Evolutionary conservation across 441 rosid genomes (phyloP).

Genomic region (Pelargonium australe): DNA sequence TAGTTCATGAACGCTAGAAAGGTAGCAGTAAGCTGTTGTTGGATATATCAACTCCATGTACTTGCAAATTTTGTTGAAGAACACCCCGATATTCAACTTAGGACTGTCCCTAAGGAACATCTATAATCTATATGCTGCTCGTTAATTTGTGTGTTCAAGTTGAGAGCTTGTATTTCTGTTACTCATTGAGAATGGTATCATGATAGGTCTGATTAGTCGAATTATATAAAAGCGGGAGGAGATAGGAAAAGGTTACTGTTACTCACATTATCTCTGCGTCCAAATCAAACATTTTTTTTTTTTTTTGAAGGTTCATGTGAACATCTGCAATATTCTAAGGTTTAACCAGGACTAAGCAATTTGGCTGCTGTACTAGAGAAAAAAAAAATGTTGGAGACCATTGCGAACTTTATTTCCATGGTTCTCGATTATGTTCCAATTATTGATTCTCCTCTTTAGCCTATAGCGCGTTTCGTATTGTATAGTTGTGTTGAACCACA

Average conservation of each 20-base stretch:
- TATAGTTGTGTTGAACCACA: not conserved
- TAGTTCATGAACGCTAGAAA: not conserved
- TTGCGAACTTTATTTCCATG: not conserved
- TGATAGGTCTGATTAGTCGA: not conserved
- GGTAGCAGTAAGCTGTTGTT: not conserved
- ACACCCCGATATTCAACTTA: not conserved
- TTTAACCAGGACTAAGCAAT: too few relatives aligned
- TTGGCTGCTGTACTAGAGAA: too few relatives aligned
- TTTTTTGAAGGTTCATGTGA: too few relatives aligned
- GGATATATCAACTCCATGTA: not conserved
- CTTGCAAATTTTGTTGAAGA: not conserved
- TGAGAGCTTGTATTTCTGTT: not conserved
- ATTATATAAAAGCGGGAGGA: not conserved
- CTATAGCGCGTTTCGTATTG: not conserved
- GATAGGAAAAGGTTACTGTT: too few relatives aligned
- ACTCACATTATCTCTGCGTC: not conserved
- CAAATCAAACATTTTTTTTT: not conserved
- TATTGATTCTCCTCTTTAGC: not conserved
- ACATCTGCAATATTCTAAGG: too few relatives aligned
- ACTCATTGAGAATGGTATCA: not conserved
- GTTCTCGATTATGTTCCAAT: not conserved
- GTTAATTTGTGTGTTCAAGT: too few relatives aligned
- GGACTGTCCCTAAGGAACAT: too few relatives aligned
- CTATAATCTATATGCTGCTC: too few relatives aligned
- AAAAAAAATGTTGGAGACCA: too few relatives aligned